phyloP scores from a whole-genome alignment of 352 stramenopile species.

The Globisporangium radiosum region DNA sequence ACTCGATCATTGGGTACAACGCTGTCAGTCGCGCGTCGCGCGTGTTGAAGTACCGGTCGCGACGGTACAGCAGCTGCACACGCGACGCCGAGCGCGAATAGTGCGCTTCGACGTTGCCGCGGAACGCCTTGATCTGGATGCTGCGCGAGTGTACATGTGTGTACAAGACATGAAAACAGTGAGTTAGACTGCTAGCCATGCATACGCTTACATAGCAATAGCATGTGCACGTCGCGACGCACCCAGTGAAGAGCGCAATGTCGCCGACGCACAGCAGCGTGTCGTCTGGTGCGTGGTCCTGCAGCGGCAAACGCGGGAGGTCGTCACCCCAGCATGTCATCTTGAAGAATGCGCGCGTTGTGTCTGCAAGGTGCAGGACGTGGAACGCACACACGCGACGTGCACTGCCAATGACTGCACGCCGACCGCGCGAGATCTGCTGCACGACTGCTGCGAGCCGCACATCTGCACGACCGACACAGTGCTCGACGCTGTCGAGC shows the following conservation, averaged over 20 bases:
- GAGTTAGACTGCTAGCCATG: not conserved
- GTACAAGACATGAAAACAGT: no score
- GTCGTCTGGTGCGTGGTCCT: slow-evolving; percentile 26
- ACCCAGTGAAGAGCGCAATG: slow-evolving; percentile 50
- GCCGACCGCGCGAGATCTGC: not conserved
- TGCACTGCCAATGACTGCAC: not conserved
- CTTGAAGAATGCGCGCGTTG: slow-evolving; percentile 9
- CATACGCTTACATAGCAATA: no score
- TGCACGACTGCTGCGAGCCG: not conserved
- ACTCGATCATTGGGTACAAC: slow-evolving; percentile 62
- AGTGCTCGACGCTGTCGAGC: not conserved
- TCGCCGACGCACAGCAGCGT: slow-evolving; percentile 34
- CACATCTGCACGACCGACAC: slow-evolving; percentile 1
- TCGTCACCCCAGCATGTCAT: slow-evolving; percentile 9
- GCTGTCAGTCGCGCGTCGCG: slow-evolving; percentile 40
- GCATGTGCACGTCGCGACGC: slow-evolving; percentile 1
- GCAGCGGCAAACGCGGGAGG: slow-evolving; percentile 28
- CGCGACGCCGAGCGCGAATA: slow-evolving; percentile 32
- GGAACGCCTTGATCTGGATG: slow-evolving; percentile 36
- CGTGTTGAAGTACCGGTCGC: slow-evolving; percentile 51
- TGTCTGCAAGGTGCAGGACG: slow-evolving; percentile 6
- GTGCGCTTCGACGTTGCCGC: slow-evolving; percentile 48
- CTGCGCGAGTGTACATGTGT: slow-evolving; percentile 3
- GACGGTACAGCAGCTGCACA: slow-evolving; percentile 52
- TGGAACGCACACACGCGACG: not conserved